These are phyloP conservation scores for Hortaea werneckii DNA, from an alignment of 2,329 filamentous ascomycete genomes.

Conservation along the genomic window DNA sequence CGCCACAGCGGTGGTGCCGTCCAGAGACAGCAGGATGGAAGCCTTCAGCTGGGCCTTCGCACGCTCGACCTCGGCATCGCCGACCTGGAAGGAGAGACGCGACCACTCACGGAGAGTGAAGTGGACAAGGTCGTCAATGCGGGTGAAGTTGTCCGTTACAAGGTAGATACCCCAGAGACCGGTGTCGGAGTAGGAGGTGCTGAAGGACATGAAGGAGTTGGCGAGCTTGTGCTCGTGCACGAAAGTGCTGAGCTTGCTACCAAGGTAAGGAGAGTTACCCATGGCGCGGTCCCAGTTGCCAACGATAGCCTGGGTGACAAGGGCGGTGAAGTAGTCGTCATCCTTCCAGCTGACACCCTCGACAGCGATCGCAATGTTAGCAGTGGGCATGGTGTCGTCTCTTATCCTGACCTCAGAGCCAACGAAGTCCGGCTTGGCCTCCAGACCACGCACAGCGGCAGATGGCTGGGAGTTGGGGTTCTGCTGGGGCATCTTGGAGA, in stretches of 20 bases:
- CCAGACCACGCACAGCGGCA: constrained; percentile 55
- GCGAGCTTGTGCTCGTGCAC: constrained; percentile 91
- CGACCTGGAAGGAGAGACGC: constrained; percentile 80
- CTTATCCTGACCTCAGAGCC: constrained; percentile 92
- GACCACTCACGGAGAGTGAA: constrained; percentile 98
- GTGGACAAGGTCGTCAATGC: constrained; percentile 91
- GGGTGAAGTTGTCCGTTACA: constrained; percentile 77
- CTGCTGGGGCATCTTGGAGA: constrained; percentile 65
- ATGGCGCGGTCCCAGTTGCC: constrained; percentile 99
- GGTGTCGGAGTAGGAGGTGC: constrained; percentile 98
- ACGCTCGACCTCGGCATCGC: constrained; percentile 85
- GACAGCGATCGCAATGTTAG: constrained; percentile 95
- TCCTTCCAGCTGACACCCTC: constrained; percentile 99
- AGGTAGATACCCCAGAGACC: constrained; percentile 99
- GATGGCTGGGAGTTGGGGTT: constrained; percentile 66
- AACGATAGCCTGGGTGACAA: constrained; percentile 96
- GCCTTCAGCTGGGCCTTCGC: constrained; percentile 99
- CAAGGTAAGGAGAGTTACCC: constrained; percentile 93
- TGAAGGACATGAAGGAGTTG: constrained; percentile 99
- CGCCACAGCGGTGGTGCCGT: constrained; percentile 92
- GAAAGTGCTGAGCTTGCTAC: constrained; percentile 93
- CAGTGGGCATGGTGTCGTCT: constrained; percentile 90
- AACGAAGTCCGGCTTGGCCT: constrained; percentile 87
- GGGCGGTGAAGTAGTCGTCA: constrained; percentile 95
- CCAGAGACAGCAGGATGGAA: constrained; percentile 89